phyloP scores from a whole-genome alignment of 305 asterid species.

The Fraxinus sp. region DNA sequence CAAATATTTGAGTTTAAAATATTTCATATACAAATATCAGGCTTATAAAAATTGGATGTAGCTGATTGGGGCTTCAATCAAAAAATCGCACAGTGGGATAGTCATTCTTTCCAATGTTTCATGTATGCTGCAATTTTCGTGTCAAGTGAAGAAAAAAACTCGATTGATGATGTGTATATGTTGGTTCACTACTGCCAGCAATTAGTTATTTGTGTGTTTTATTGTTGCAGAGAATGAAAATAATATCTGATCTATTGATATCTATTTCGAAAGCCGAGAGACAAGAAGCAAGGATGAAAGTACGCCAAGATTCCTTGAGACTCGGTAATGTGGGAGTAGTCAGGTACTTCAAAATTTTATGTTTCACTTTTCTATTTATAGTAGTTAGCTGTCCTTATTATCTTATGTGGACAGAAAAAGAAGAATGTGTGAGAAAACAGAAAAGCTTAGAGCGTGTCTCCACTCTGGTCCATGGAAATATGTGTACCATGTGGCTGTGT shows the following conservation, averaged over 20 bases:
- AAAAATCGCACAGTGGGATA: neutral
- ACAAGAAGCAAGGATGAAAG: constrained; percentile 91
- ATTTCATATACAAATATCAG: neutral
- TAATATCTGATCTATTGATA: constrained; percentile 83
- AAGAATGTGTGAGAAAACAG: neutral
- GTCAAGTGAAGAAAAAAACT: neutral
- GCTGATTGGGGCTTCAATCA: neutral
- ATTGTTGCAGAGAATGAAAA: constrained; percentile 74
- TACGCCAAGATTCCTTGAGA: constrained; percentile 89
- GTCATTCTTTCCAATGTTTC: neutral
- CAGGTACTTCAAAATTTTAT: constrained; percentile 48
- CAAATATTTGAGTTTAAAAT: neutral
- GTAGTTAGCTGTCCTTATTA: neutral
- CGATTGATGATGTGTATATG: constrained; percentile 9
- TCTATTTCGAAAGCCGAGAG: constrained; percentile 94
- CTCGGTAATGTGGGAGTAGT: constrained; percentile 90
- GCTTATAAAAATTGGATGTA: neutral
- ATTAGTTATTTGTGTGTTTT: constrained; percentile 16
- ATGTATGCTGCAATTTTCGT: neutral
- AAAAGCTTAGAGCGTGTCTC: neutral
- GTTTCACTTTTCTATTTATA: neutral
- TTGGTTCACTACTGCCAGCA: constrained; percentile 25
- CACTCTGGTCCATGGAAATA: neutral
- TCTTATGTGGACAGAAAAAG: neutral
- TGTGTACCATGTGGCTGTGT: neutral